These are phyloP conservation scores for Amanita muscaria DNA, from an alignment of 768 basidiomycete genomes.

Conservation along the genomic window DNA sequence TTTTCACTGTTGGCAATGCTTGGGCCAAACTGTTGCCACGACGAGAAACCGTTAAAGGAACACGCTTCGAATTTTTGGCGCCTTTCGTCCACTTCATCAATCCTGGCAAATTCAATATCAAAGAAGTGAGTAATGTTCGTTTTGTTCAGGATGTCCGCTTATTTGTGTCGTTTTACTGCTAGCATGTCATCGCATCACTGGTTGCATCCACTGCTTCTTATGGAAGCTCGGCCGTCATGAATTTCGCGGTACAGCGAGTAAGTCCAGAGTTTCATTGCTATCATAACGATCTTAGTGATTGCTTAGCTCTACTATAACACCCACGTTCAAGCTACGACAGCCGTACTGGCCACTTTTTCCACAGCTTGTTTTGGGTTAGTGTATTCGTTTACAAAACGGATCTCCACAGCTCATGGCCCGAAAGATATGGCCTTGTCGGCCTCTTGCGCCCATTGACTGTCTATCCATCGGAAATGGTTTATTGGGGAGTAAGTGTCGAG, in stretches of 20 bases:
- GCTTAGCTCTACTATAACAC: conserved; percentile 53
- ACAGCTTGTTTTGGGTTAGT: conserved; percentile 53
- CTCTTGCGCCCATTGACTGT: conserved; percentile 49
- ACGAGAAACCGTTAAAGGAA: conserved; percentile 33
- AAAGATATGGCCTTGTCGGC: conserved; percentile 52
- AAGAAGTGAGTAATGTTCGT: conserved; percentile 55
- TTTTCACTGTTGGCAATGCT: conserved; percentile 39
- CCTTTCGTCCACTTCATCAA: conserved; percentile 41
- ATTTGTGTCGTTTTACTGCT: not conserved
- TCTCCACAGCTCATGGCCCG: not conserved
- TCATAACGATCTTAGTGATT: too few relatives aligned
- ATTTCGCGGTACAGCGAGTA: conserved; percentile 55
- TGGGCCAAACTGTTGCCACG: conserved; percentile 43
- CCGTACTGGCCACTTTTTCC: conserved; percentile 54
- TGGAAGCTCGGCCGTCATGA: conserved; percentile 45
- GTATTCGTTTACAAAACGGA: not conserved
- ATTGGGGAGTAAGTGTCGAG: conserved; percentile 37
- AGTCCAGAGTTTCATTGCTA: conserved; percentile 1
- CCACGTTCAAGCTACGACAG: conserved; percentile 43
- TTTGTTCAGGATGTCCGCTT: too few relatives aligned
- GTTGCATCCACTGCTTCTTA: conserved; percentile 48
- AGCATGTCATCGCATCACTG: conserved; percentile 52
- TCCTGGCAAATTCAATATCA: conserved; percentile 47
- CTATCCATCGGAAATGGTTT: conserved; percentile 58
- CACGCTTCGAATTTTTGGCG: conserved; percentile 31